Conservation (phyloP, 345 rosid species). For the Ricinus communis region DNA sequence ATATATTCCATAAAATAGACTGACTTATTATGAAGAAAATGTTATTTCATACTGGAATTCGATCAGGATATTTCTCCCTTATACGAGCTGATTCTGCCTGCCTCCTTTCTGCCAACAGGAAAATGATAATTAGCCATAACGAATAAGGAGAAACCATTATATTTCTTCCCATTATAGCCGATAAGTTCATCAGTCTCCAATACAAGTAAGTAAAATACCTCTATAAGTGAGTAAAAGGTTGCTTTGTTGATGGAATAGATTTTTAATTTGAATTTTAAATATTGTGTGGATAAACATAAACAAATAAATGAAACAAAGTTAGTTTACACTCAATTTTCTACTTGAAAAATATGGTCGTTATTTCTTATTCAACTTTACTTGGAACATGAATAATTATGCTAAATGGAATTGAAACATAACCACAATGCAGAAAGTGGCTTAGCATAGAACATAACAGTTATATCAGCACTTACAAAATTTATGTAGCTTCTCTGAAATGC, state of each 20-base stretch:
- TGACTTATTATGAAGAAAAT: background rate
- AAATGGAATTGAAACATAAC: too few species aligned
- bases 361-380: background rate
- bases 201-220: background rate
- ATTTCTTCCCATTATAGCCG: background rate
- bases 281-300: background rate
- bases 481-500: background rate
- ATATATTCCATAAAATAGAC: background rate
- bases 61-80: constrained; percentile 91
- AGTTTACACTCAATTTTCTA: background rate
- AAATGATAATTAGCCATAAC: background rate
- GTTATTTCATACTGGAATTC: constrained; percentile 71
- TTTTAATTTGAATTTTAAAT: background rate
- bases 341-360: background rate
- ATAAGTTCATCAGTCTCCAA: background rate
- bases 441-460: background rate
- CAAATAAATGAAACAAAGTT: background rate
- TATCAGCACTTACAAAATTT: too few species aligned
- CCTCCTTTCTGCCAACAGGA: constrained; percentile 73
- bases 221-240: background rate
- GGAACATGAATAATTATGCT: background rate
- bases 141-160: background rate
- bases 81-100: constrained; percentile 93
- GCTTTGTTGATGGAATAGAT: background rate
- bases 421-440: background rate